Evolutionary conservation across 208 protist genomes (phyloP).

Genomic region (Giardia duodenalis): DNA sequence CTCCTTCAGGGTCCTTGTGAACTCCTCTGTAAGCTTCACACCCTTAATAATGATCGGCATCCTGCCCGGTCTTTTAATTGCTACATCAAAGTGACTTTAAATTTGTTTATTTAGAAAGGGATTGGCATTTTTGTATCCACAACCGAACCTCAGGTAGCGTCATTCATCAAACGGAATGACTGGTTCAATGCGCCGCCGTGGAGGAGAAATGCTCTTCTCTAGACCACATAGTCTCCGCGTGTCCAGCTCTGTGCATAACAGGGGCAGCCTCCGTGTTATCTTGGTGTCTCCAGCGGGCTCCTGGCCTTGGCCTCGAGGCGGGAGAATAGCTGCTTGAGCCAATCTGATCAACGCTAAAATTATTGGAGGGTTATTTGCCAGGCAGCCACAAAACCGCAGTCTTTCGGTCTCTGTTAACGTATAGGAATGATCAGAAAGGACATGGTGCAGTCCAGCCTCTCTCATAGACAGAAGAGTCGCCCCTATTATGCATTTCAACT

Average conservation of each 20-base stretch:
- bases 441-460: not conserved
- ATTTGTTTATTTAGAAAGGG: too few species aligned
- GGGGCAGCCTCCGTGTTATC: not conserved
- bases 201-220: too few species aligned
- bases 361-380: not conserved
- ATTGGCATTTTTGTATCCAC: too few species aligned
- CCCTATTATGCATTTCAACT: not conserved
- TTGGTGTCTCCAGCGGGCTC: not conserved
- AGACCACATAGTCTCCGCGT: not conserved
- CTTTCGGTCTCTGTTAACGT: not conserved
- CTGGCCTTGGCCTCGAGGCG: not conserved
- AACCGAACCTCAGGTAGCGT: too few species aligned
- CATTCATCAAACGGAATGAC: too few species aligned
- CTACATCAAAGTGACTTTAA: too few species aligned
- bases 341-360: not conserved
- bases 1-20: too few species aligned
- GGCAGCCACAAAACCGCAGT: not conserved
- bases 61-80: too few species aligned
- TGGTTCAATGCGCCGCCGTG: too few species aligned
- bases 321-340: not conserved
- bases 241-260: not conserved
- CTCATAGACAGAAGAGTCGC: not conserved
- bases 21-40: too few species aligned
- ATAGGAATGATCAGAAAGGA: not conserved
- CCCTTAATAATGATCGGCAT: too few species aligned